Evolutionary conservation across 768 basidiomycete genomes (phyloP).

Genomic region (Chalciporus piperatus): DNA sequence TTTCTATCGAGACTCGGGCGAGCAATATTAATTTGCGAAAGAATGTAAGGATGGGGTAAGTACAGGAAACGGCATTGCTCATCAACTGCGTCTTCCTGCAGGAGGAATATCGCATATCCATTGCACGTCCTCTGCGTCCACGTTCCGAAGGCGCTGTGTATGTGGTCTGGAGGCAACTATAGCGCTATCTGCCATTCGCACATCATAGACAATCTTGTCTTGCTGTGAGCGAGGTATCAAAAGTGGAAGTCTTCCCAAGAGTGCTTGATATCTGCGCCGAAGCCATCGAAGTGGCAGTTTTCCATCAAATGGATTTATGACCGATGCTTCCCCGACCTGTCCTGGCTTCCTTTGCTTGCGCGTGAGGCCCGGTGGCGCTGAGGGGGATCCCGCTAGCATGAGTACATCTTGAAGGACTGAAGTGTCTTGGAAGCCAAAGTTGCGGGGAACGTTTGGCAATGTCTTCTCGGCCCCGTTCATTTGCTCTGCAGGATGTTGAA

Average conservation of each 20-base stretch:
- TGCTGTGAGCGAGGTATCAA: conserved; percentile 36
- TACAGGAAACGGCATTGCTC: not conserved
- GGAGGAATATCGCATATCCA: conserved; percentile 31
- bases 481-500: conserved; percentile 15
- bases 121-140: conserved; percentile 30
- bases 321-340: not conserved
- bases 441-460: conserved; percentile 27
- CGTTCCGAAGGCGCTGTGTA: conserved; percentile 18
- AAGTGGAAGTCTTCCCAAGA: conserved; percentile 61
- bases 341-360: conserved; percentile 20
- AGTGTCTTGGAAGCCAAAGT: conserved; percentile 41
- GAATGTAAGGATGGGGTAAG: not conserved
- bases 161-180: conserved; percentile 18
- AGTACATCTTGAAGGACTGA: conserved; percentile 46
- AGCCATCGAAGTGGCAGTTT: conserved; percentile 31
- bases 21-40: not conserved
- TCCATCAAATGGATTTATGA: conserved; percentile 17
- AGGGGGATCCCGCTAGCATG: conserved; percentile 38
- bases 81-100: conserved; percentile 1
- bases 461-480: conserved; percentile 4
- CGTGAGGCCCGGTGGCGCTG: conserved; percentile 29
- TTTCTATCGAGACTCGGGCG: not conserved
- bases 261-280: conserved; percentile 52
- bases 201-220: conserved; percentile 23
- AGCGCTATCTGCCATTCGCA: conserved; percentile 33